Base-by-base conservation (phyloP, 2,329 filamentous ascomycete genomes). In the Alternaria postmessia region DNA sequence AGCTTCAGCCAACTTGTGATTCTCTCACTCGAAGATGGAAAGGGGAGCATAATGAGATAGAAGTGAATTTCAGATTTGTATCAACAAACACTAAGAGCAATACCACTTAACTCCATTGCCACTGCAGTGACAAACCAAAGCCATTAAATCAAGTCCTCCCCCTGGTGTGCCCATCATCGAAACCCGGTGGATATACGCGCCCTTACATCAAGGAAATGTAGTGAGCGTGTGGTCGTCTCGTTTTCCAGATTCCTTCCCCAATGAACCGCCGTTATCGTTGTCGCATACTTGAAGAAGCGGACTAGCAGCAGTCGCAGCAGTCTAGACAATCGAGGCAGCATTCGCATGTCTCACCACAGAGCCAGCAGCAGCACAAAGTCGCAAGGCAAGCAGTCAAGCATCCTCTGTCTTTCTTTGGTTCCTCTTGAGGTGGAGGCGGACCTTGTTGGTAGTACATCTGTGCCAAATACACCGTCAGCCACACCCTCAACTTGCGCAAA, bases 311-410 rank as follows among this genome's bases (percentile, higher is more conserved):
- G 44, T 59, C 57, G 44, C 57, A 75, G 65, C 75, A 76, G 9
- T 73, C 68, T 22, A 72, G 57, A 44, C 72, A 75, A 53, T 75
- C 74, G 2, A 75, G 42, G 56, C 74, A 77, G 63, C 75, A 78
- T 47, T 77, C 74, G 68, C 75, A 78, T 18, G 73, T 66, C 64
- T 78, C 75, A 6, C 71, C 74, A 52, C 75, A 77, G 26, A 77
- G 60, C 70, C 71, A 77, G 61, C 75, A 77, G 63, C 75, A 77
- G 65, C 75, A 77, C 46, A 77, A 59, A n/a, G 74, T 72, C 9
- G 75, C 75, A 43, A 78, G 47, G 69, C 73, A 78, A 49, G 71
- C 70, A 30, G 66, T 63, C 61, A 78, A 55, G 54, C 74, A 77
- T 12, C 74, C 74, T 6, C 74, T 57, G 34, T 76, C 73, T 52